Conservation (phyloP, 495 filamentous ascomycete genomes). For the Talaromyces adpressus region DNA sequence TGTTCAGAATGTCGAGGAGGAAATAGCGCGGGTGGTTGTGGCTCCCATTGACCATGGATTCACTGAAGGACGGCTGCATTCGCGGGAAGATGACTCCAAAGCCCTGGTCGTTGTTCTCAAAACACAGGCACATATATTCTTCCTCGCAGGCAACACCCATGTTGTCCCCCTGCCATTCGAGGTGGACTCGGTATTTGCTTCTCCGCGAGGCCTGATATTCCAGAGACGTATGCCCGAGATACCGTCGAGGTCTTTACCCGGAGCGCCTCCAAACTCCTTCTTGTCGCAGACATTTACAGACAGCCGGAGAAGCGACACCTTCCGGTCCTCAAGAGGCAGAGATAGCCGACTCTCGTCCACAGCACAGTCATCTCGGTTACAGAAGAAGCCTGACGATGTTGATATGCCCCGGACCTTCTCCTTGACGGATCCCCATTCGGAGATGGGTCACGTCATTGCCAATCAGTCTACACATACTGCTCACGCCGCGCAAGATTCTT, state of each 20-base stretch:
- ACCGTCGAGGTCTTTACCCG: conserved; percentile 17
- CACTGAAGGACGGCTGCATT: not conserved
- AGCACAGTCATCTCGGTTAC: conserved; percentile 15
- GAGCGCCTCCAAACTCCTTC: conserved; percentile 74
- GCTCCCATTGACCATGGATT: conserved; percentile 1
- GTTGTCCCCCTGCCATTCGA: conserved; percentile 91
- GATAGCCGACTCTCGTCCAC: conserved; percentile 27
- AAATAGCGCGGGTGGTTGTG: not conserved
- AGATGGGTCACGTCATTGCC: conserved; percentile 77
- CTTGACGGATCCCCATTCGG: conserved; percentile 78
- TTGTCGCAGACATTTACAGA: conserved; percentile 37
- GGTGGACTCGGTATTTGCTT: conserved; percentile 78
- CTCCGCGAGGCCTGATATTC: conserved; percentile 73
- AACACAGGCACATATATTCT: conserved; percentile 88
- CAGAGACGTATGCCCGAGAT: conserved; percentile 60
- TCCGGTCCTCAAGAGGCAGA: conserved; percentile 37
- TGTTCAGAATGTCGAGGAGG: conserved; percentile 10
- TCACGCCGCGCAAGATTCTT: conserved; percentile 16
- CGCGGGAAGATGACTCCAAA: conserved; percentile 31
- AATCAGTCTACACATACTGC: conserved; percentile 26
- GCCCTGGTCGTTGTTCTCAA: conserved; percentile 88
- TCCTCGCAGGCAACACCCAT: conserved; percentile 81
- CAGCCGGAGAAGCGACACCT: conserved; percentile 35
- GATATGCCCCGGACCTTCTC: conserved; percentile 76
- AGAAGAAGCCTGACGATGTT: conserved; percentile 33